Percentiles rank a stretch among this genome's conserved stretches.
Evolutionary conservation across 2,329 filamentous ascomycete genomes (phyloP).

Genomic region (Fusarium camptoceras): DNA sequence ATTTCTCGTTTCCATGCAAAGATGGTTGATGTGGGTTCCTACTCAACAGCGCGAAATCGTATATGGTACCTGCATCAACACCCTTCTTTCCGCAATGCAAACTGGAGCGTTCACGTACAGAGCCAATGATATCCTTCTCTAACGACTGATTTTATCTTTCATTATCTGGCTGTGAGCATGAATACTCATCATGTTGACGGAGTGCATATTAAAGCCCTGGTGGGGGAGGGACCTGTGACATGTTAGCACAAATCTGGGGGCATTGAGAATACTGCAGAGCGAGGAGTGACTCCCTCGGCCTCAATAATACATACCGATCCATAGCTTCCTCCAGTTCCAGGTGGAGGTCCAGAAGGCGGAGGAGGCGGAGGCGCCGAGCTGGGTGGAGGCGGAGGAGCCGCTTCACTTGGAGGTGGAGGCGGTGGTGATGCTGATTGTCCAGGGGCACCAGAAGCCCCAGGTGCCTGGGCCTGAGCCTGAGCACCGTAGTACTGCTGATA

Average conservation of each 20-base stretch:
- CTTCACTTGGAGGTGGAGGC: conserved; percentile 68
- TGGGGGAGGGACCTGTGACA: conserved; percentile 64
- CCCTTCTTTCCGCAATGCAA: conserved; percentile 34
- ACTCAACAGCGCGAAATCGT: conserved; percentile 32
- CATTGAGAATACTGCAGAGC: neutral
- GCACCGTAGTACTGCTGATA: conserved; percentile 78
- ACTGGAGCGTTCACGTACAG: conserved; percentile 41
- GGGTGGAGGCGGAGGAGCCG: conserved; percentile 69
- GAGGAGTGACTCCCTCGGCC: neutral
- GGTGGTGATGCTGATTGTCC: conserved; percentile 64
- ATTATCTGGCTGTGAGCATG: conserved; percentile 8
- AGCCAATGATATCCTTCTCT: conserved; percentile 27
- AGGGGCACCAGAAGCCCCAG: conserved; percentile 50
- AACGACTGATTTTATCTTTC: conserved; percentile 10
- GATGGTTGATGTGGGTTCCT: conserved; percentile 29
- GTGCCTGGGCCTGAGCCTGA: conserved; percentile 60
- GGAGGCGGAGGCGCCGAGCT: conserved; percentile 56
- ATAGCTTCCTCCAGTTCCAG: conserved; percentile 62
- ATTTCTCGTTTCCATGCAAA: conserved; percentile 30
- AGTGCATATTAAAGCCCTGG: conserved; percentile 60
- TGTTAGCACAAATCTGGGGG: conserved; percentile 27
- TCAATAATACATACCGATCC: conserved; percentile 66
- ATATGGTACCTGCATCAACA: conserved; percentile 40
- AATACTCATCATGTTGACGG: neutral
- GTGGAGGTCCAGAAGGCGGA: conserved; percentile 59